These are phyloP conservation scores for Dactylellina drechsleri DNA, from an alignment of 2,329 filamentous ascomycete genomes.

Conservation along the genomic window DNA sequence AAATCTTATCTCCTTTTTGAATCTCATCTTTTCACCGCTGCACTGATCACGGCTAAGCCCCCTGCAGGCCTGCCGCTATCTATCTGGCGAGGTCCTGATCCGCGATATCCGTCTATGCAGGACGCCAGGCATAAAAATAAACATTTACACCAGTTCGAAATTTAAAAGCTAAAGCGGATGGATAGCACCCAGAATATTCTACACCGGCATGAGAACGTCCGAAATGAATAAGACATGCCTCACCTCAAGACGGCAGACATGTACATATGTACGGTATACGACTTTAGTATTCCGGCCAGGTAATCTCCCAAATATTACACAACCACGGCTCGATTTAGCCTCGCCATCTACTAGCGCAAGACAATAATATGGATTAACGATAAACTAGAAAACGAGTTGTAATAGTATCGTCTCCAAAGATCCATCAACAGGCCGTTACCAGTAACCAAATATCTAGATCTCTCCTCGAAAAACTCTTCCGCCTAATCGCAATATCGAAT, in stretches of 20 bases:
- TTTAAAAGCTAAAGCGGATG: too few species aligned
- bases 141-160: too few species aligned
- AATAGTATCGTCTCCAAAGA: conserved; percentile 13
- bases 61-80: too few species aligned
- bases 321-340: conserved; percentile 10
- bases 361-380: too few species aligned
- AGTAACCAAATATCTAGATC: conserved; percentile 5
- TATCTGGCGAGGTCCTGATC: too few species aligned
- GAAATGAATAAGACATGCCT: neutral
- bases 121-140: too few species aligned
- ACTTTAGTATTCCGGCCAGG: neutral
- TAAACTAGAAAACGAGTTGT: too few species aligned
- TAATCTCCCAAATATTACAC: neutral
- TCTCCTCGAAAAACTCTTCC: neutral
- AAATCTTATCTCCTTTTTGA: too few species aligned
- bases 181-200: neutral
- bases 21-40: too few species aligned
- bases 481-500: neutral
- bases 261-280: neutral
- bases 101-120: too few species aligned
- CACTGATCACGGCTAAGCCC: too few species aligned
- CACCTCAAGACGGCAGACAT: neutral
- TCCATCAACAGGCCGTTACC: neutral
- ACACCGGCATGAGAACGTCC: conserved; percentile 7
- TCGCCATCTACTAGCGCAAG: neutral